Conservation (phyloP, 2,329 filamentous ascomycete species). For the Ceratocystis alfenasii region DNA sequence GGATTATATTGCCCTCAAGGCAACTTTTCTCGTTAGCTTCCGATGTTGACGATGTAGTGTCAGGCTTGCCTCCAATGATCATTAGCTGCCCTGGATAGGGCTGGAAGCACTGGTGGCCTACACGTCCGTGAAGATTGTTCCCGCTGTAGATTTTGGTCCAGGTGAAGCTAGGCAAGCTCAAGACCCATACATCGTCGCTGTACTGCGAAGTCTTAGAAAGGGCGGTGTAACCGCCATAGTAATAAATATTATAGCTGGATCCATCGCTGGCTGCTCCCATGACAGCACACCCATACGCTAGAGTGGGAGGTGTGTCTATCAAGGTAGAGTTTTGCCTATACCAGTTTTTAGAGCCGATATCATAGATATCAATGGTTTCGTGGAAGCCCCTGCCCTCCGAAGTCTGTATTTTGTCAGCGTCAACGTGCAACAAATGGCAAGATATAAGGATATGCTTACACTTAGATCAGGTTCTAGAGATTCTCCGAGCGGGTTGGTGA, state of each 20-base stretch:
- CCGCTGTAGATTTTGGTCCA: conserved; percentile 50
- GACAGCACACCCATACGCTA: conserved; percentile 60
- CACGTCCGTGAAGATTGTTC: conserved; percentile 44
- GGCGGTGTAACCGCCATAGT: conserved; percentile 64
- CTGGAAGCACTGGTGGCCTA: conserved; percentile 63
- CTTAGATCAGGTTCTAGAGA: conserved; percentile 26
- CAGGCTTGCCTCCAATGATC: conserved; percentile 55
- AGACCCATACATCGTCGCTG: conserved; percentile 64
- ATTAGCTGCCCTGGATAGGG: conserved; percentile 73
- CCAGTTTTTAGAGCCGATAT: conserved; percentile 58
- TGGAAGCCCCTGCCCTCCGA: conserved; percentile 59
- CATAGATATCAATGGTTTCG: conserved; percentile 62
- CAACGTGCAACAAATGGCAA: background rate
- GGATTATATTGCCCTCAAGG: conserved; percentile 41
- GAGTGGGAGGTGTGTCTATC: conserved; percentile 39
- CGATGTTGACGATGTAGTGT: conserved; percentile 26
- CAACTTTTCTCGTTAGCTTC: conserved; percentile 30
- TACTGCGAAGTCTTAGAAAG: conserved; percentile 31
- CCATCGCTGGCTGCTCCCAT: conserved; percentile 58
- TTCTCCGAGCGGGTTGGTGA: conserved; percentile 29
- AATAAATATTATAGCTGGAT: conserved; percentile 72
- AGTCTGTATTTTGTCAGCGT: conserved; percentile 21
- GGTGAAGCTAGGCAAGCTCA: conserved; percentile 68
- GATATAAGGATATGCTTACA: background rate
- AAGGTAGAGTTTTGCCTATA: conserved; percentile 50